Evolutionary conservation across 2,329 filamentous ascomycete species (phyloP).

Genomic region (Scedosporium apiospermum): DNA sequence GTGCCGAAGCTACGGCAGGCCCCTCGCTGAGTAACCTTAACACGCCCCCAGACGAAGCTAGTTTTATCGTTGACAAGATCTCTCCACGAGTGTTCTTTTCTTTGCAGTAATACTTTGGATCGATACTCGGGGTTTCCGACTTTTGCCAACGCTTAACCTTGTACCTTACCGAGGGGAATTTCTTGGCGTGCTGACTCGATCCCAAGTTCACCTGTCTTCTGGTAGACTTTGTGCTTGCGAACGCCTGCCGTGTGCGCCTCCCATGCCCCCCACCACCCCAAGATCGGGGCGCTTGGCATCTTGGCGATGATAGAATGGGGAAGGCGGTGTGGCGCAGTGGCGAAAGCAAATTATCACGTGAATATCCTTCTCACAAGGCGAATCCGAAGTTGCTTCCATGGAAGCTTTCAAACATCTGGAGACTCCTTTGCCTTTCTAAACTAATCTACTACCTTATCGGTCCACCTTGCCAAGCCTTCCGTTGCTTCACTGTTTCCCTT

Average conservation of each 20-base stretch:
- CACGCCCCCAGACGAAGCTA: neutral
- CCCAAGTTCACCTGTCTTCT: neutral
- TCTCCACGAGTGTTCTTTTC: no score
- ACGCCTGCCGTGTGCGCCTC: neutral
- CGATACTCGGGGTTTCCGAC: neutral
- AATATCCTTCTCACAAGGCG: neutral
- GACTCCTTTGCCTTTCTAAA: neutral
- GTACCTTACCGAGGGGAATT: neutral
- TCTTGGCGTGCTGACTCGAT: neutral
- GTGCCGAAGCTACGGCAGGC: neutral
- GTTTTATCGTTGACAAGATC: no score
- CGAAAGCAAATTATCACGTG: constrained; percentile 1
- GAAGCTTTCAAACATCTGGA: neutral
- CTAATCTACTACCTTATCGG: constrained; percentile 1
- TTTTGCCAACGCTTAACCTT: neutral
- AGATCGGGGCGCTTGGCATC: neutral
- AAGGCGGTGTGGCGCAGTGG: constrained; percentile 4
- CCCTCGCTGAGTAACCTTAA: neutral
- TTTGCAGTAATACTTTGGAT: neutral
- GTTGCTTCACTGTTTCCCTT: neutral
- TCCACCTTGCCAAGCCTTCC: constrained; percentile 4
- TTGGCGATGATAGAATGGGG: neutral
- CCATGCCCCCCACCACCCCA: neutral
- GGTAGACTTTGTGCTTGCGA: neutral
- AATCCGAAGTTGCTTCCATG: neutral